A percentile compares a stretch with the other conserved stretches of the same genome.
These are phyloP conservation scores for Solanum hybrid DNA, from an alignment of 305 asterid genomes.

Conservation along the genomic window DNA sequence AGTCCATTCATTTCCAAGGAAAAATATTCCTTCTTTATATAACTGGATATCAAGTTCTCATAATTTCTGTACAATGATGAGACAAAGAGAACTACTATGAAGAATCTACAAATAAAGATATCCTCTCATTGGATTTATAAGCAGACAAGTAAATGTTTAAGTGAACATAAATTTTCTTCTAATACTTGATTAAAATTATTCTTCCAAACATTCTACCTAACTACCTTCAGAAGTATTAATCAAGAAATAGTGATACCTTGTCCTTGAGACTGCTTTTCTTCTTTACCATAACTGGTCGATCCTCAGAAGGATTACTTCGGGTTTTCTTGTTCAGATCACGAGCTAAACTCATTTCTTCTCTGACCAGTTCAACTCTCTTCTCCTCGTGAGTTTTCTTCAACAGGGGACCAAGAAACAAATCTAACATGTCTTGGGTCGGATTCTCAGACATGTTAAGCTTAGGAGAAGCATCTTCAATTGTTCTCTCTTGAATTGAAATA, in stretches of 20 bases:
- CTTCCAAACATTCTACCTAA: not conserved
- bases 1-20: not conserved
- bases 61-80: not conserved
- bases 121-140: not conserved
- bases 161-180: not conserved
- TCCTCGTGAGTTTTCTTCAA: slow-evolving; percentile 24
- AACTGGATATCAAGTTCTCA: not conserved
- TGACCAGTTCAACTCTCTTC: slow-evolving; percentile 11
- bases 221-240: slow-evolving; percentile 5
- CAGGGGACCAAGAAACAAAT: slow-evolving; percentile 34
- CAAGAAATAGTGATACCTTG: slow-evolving; percentile 33
- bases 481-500: not conserved
- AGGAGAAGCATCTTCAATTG: slow-evolving; percentile 7
- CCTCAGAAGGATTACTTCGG: not conserved
- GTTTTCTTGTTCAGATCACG: slow-evolving; percentile 9
- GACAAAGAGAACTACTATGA: not conserved
- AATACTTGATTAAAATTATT: not conserved
- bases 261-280: slow-evolving; percentile 44
- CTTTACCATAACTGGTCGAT: slow-evolving; percentile 17
- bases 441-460: slow-evolving; percentile 19
- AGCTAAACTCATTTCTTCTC: slow-evolving; percentile 13
- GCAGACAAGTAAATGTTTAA: not conserved
- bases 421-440: slow-evolving; percentile 34
- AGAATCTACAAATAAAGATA: not conserved
- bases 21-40: not conserved